phyloP scores from a whole-genome alignment of 441 rosid genomes.

The Populus hybrid region DNA sequence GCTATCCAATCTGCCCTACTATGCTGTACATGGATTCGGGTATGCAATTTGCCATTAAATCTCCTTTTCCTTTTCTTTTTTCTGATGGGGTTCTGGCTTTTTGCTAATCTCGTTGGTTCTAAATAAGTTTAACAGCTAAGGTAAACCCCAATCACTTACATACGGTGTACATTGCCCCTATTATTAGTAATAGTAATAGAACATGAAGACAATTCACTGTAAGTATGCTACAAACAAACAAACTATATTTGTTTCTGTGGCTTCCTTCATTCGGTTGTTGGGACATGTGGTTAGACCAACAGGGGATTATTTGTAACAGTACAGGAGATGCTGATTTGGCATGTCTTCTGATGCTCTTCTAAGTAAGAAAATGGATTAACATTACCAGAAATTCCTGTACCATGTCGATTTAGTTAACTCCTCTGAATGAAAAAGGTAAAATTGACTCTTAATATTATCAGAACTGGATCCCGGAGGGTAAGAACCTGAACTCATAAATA shows the following conservation, averaged over 20 bases:
- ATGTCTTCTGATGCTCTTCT: neutral
- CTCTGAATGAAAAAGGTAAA: too few species aligned
- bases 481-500: too few species aligned
- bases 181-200: too few species aligned
- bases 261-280: too few species aligned
- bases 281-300: too few species aligned
- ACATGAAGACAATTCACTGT: neutral
- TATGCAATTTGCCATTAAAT: constrained; percentile 25
- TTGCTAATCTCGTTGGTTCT: neutral
- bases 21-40: constrained; percentile 68
- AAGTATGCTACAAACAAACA: too few species aligned
- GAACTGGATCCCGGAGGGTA: too few species aligned
- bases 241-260: too few species aligned
- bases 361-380: neutral
- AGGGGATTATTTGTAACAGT: neutral
- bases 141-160: neutral
- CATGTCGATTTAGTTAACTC: too few species aligned
- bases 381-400: too few species aligned
- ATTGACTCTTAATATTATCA: too few species aligned
- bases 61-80: constrained; percentile 4
- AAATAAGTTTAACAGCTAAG: too few species aligned
- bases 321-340: neutral
- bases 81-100: neutral
- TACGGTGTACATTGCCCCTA: neutral
- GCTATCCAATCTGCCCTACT: constrained; percentile 71